Conservation (phyloP, 805 yeast species). For the Brettanomyces sp. region DNA sequence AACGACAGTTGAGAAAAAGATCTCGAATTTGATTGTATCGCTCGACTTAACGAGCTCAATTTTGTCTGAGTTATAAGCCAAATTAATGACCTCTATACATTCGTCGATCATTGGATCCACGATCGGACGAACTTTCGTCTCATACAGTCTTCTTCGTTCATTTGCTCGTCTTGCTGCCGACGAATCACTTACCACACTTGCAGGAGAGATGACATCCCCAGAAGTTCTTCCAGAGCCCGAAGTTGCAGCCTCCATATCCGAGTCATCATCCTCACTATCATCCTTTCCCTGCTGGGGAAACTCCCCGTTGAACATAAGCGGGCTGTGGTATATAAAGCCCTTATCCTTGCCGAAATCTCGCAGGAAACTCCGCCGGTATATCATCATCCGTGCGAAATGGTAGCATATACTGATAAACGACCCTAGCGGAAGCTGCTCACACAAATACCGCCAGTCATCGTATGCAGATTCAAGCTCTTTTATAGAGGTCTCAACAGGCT, state of each 20-base stretch:
- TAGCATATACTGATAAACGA: conserved; percentile 10
- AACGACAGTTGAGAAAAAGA: conserved; percentile 1
- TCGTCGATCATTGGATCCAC: conserved; percentile 4
- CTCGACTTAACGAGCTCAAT: not conserved
- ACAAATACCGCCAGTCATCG: conserved; percentile 19
- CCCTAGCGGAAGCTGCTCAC: conserved; percentile 13
- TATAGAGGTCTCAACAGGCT: conserved; percentile 12
- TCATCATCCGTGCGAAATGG: conserved; percentile 15
- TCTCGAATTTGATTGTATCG: conserved; percentile 2
- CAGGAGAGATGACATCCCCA: too few species aligned
- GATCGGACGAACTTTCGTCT: not conserved
- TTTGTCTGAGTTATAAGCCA: conserved; percentile 1
- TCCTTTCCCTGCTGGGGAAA: not conserved
- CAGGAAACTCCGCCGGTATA: conserved; percentile 15
- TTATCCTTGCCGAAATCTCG: conserved; percentile 19
- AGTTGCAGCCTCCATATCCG: not conserved
- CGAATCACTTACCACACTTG: not conserved
- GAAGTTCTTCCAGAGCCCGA: too few species aligned
- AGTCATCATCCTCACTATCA: not conserved
- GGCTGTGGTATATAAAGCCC: conserved; percentile 1
- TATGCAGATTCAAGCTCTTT: conserved; percentile 16
- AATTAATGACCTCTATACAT: conserved; percentile 1
- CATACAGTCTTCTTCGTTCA: not conserved
- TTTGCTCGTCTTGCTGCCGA: not conserved
- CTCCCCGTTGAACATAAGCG: not conserved